Percentiles rank a stretch among this genome's conserved stretches.
Conservation (phyloP, 2,329 filamentous ascomycete genomes). For the Colletotrichum echinochloae region DNA sequence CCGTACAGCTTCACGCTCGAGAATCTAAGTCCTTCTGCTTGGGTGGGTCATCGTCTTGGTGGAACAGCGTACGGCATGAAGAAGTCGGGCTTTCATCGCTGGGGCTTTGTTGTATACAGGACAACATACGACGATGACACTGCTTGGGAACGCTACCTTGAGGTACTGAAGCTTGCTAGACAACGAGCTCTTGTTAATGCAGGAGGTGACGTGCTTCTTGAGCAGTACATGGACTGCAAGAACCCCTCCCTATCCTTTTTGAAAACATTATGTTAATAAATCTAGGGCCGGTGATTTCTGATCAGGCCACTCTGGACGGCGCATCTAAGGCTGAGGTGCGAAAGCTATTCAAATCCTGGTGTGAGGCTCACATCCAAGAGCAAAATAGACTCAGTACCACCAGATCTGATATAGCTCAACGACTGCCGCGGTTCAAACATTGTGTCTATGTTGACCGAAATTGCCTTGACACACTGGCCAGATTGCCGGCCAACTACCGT, state of each 20-base stretch:
- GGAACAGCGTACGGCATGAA: conserved; percentile 4
- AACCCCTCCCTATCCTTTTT: neutral
- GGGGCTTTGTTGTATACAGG: conserved; percentile 40
- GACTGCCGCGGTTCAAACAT: conserved; percentile 4
- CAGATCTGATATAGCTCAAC: neutral
- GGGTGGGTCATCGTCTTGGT: neutral
- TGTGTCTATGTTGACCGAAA: conserved; percentile 13
- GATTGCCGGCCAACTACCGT: neutral
- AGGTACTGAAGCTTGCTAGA: neutral
- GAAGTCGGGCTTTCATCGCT: conserved; percentile 21
- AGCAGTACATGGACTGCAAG: conserved; percentile 25
- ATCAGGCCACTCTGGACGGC: conserved; percentile 19
- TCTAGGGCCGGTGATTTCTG: conserved; percentile 21
- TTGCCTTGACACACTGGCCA: conserved; percentile 7
- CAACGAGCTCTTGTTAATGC: neutral
- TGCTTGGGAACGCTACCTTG: conserved; percentile 23
- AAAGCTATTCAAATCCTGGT: neutral
- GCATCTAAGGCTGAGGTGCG: conserved; percentile 20
- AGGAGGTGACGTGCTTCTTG: conserved; percentile 20
- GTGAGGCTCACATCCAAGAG: neutral
- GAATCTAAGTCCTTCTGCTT: neutral
- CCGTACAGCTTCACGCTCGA: conserved; percentile 18
- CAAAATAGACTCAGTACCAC: neutral
- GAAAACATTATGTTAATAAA: neutral
- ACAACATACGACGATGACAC: conserved; percentile 39